Conservation (phyloP, 805 yeast species). For the Yamadazyma nakazawae region DNA sequence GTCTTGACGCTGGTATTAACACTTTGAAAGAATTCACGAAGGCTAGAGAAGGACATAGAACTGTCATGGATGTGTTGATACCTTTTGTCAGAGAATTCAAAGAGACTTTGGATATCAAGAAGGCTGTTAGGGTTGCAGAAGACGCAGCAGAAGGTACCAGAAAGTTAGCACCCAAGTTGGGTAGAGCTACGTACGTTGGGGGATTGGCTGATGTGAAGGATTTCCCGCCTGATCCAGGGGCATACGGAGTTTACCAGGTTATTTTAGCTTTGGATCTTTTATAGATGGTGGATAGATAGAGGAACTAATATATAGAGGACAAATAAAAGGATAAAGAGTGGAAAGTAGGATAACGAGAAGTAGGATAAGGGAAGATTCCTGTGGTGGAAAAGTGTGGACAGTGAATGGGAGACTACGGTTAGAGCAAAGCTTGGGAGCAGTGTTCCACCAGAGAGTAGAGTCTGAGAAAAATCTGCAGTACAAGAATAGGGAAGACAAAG, state of each 20-base stretch:
- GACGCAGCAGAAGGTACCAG: slow-evolving; percentile 35
- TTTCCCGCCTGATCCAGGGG: slow-evolving; percentile 42
- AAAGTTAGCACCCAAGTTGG: slow-evolving; percentile 29
- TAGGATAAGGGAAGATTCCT: too few relatives aligned
- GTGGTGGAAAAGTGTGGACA: too few relatives aligned
- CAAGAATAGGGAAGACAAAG: too few relatives aligned
- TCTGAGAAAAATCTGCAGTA: too few relatives aligned
- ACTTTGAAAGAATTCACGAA: slow-evolving; percentile 30
- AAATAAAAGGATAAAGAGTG: not conserved
- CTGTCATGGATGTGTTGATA: slow-evolving; percentile 39
- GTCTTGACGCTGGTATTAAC: slow-evolving; percentile 23
- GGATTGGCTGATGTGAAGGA: slow-evolving; percentile 21
- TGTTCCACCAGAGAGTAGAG: too few relatives aligned
- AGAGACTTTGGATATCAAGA: slow-evolving; percentile 17
- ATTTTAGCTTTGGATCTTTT: slow-evolving; percentile 20
- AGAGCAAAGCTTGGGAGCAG: too few relatives aligned
- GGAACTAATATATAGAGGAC: not conserved
- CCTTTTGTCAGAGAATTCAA: slow-evolving; percentile 28
- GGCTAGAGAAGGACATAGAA: slow-evolving; percentile 37
- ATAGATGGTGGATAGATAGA: not conserved
- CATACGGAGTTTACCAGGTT: slow-evolving; percentile 36
- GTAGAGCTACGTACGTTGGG: slow-evolving; percentile 39
- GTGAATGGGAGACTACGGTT: too few relatives aligned
- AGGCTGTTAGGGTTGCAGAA: slow-evolving; percentile 25
- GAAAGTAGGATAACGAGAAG: too few relatives aligned